Percentiles rank a stretch among this genome's conserved stretches.
Conservation (phyloP, 192 early-diverging fungal species). For the Lunasporangiospora selenospora region DNA sequence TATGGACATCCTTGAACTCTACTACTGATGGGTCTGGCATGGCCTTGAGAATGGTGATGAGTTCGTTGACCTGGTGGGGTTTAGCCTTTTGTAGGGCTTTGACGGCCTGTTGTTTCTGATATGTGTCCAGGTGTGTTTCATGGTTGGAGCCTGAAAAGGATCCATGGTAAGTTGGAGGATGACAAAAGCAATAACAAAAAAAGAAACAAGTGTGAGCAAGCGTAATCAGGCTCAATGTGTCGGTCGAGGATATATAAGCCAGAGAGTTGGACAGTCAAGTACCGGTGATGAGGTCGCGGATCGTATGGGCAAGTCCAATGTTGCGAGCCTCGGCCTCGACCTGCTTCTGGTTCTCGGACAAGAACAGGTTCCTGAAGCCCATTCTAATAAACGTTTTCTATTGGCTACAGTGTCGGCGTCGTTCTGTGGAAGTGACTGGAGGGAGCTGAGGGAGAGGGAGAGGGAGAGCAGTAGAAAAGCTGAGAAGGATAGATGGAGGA, state of each 20-base stretch:
- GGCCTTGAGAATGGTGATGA: conserved; percentile 45
- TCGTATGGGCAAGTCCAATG: conserved; percentile 39
- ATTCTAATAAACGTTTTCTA: too few species aligned
- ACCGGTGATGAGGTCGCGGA: conserved; percentile 45
- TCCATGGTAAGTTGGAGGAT: too few species aligned
- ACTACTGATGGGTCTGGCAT: conserved; percentile 50
- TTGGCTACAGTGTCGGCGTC: too few species aligned
- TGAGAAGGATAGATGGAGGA: too few species aligned
- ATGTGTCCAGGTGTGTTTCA: conserved; percentile 29
- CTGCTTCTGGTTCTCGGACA: conserved; percentile 32
- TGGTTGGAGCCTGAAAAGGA: conserved; percentile 25
- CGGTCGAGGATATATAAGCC: too few species aligned
- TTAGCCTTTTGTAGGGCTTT: conserved; percentile 48
- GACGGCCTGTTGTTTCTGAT: conserved; percentile 45
- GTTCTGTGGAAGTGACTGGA: too few species aligned
- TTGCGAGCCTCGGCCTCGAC: conserved; percentile 37
- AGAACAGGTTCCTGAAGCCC: conserved; percentile 13
- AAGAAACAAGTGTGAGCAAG: too few species aligned
- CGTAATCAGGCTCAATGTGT: too few species aligned
- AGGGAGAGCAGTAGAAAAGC: too few species aligned
- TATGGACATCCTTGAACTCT: conserved; percentile 36
- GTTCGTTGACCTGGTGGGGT: conserved; percentile 26
- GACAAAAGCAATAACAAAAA: neutral
- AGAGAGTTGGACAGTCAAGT: too few species aligned
- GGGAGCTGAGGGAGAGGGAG: too few species aligned